Conservation (phyloP, 371 early-diverging fungal genomes). For the Thermomucor indicae-seudaticae region DNA sequence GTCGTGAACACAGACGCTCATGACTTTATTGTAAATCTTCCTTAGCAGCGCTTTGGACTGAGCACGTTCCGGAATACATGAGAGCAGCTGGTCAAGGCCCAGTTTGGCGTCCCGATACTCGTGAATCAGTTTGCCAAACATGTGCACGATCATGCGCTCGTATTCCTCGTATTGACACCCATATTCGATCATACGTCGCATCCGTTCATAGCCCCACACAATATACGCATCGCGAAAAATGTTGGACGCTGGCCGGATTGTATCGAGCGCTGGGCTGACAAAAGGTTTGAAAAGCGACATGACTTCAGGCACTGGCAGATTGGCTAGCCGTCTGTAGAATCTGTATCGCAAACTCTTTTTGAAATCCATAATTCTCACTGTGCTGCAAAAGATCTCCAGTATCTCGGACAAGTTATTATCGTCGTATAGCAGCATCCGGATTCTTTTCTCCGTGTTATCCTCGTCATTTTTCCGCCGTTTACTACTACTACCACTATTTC, state of each 20-base stretch:
- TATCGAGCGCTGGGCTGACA: background rate
- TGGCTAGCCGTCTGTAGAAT: background rate
- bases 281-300: background rate
- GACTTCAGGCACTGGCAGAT: background rate
- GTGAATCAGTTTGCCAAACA: background rate
- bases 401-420: too few species aligned
- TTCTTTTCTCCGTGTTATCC: too few species aligned
- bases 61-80: background rate
- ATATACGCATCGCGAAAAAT: background rate
- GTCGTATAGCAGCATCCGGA: too few species aligned
- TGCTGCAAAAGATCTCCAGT: too few species aligned
- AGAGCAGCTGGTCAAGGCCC: background rate
- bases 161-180: background rate
- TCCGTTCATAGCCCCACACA: background rate
- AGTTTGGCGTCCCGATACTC: background rate
- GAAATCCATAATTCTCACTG: background rate
- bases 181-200: background rate
- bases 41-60: background rate
- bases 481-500: too few species aligned
- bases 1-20: slow-evolving; percentile 12
- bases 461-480: too few species aligned
- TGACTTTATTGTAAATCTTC: slow-evolving; percentile 22
- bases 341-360: background rate
- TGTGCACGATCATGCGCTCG: slow-evolving; percentile 1
- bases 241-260: background rate